Percentiles rank a stretch among this genome's conserved stretches.
phyloP scores from a whole-genome alignment of 139 green algal species.

The Tetraselmis chui region DNA sequence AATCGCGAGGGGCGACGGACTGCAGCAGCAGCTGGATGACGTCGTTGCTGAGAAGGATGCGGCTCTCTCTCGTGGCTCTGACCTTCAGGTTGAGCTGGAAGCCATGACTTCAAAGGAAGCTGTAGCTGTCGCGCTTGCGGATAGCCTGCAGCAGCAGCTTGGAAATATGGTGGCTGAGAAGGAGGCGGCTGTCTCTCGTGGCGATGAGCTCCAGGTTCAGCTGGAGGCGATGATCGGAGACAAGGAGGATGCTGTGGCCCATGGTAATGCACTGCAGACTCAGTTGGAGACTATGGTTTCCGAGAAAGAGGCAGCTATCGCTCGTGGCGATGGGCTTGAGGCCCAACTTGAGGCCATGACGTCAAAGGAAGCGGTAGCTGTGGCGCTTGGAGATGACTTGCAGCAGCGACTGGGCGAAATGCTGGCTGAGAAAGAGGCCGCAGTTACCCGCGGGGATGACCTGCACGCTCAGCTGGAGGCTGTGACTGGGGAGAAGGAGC shows the following conservation, averaged over 20 bases:
- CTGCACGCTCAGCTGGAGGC: neutral
- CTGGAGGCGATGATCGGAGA: neutral
- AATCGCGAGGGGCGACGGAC: neutral
- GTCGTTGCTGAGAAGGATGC: neutral
- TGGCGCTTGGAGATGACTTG: neutral
- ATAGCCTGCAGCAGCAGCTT: neutral
- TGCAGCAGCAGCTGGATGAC: constrained; percentile 11
- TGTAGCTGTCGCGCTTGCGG: too few relatives aligned
- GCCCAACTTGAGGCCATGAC: neutral
- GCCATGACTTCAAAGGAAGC: neutral
- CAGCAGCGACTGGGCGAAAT: neutral
- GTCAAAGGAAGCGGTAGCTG: neutral
- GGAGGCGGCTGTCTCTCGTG: neutral
- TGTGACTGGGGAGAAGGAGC: neutral
- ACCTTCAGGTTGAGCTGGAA: neutral
- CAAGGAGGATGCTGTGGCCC: neutral
- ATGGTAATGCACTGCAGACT: too few relatives aligned
- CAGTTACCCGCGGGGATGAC: neutral
- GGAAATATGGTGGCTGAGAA: neutral
- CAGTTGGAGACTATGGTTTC: neutral
- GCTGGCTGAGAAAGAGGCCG: neutral
- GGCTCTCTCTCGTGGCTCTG: neutral
- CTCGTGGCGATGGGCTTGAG: neutral
- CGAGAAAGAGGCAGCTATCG: neutral
- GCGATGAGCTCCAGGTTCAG: neutral